Evolutionary conservation across 108 stramenopile genomes (phyloP).

Genomic region (Nitzschia putrida): DNA sequence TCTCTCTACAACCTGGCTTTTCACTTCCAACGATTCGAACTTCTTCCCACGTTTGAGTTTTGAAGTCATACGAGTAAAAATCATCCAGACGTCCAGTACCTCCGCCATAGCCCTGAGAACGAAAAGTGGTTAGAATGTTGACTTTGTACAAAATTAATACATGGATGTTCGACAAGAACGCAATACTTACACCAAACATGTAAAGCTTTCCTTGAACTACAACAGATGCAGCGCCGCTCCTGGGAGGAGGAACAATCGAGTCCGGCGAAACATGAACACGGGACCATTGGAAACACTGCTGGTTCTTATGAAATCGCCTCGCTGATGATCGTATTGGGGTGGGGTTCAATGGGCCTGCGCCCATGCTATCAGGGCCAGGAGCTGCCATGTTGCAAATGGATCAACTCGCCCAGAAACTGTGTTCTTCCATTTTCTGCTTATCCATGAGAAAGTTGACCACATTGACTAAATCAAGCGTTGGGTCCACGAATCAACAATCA

Average conservation of each 20-base stretch:
- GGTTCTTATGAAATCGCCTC: constrained; percentile 10
- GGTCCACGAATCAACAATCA: too few relatives aligned
- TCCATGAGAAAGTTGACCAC: too few relatives aligned
- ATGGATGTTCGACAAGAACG: not conserved
- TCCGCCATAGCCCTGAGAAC: constrained; percentile 43
- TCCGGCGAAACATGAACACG: constrained; percentile 14
- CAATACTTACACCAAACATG: constrained; percentile 62
- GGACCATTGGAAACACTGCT: constrained; percentile 28
- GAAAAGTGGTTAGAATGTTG: not conserved
- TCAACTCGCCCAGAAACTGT: too few relatives aligned
- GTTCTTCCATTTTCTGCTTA: too few relatives aligned
- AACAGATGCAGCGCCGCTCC: constrained; percentile 87
- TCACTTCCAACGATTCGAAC: constrained; percentile 64
- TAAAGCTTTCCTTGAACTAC: constrained; percentile 79
- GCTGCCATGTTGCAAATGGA: constrained; percentile 5
- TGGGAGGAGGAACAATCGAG: constrained; percentile 69
- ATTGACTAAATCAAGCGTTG: too few relatives aligned
- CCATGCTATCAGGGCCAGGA: constrained; percentile 21
- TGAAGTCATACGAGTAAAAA: constrained; percentile 83
- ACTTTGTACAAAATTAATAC: too few relatives aligned
- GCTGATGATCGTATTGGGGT: not conserved
- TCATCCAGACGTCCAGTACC: constrained; percentile 89
- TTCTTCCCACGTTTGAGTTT: constrained; percentile 62
- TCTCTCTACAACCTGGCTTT: constrained; percentile 84
- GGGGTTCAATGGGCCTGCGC: constrained; percentile 17